phyloP scores from a whole-genome alignment of 805 yeast genomes.

The Wickerhamiella spandovensis region DNA sequence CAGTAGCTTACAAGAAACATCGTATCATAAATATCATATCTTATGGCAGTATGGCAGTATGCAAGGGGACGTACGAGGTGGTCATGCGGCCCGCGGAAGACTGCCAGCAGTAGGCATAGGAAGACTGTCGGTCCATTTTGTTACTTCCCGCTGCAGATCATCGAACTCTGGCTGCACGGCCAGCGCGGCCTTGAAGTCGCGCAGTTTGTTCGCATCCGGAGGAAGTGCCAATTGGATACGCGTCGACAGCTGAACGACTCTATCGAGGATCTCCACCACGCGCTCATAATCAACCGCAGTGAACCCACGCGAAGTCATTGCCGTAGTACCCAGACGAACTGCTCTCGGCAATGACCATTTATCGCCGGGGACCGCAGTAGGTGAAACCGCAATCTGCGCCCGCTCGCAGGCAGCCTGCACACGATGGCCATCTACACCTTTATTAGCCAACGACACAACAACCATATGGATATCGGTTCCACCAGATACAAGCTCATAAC shows the following conservation, averaged over 20 bases:
- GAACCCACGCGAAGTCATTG: slow-evolving; percentile 95
- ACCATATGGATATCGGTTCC: slow-evolving; percentile 98
- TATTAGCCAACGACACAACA: slow-evolving; percentile 62
- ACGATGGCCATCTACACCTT: slow-evolving; percentile 90
- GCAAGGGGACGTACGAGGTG: no score
- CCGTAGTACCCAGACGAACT: slow-evolving; percentile 93
- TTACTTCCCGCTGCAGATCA: slow-evolving; percentile 14
- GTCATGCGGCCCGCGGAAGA: not conserved
- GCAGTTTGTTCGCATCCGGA: slow-evolving; percentile 81
- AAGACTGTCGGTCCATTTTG: slow-evolving; percentile 14
- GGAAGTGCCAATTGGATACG: slow-evolving; percentile 69
- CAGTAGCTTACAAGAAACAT: no score
- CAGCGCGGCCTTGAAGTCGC: slow-evolving; percentile 82
- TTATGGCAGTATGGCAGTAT: no score
- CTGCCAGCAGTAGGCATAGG: slow-evolving; percentile 11
- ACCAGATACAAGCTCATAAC: slow-evolving; percentile 73
- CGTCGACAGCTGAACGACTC: slow-evolving; percentile 62
- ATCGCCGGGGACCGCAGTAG: slow-evolving; percentile 96
- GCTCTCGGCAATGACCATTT: slow-evolving; percentile 95
- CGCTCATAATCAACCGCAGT: slow-evolving; percentile 72
- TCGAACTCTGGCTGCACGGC: slow-evolving; percentile 25
- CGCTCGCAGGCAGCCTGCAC: slow-evolving; percentile 90
- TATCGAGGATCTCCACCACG: slow-evolving; percentile 66
- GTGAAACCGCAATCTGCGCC: slow-evolving; percentile 87
- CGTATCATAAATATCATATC: no score